Base-by-base conservation (phyloP, 306 rosid genomes). In the Trifolium dubium region DNA sequence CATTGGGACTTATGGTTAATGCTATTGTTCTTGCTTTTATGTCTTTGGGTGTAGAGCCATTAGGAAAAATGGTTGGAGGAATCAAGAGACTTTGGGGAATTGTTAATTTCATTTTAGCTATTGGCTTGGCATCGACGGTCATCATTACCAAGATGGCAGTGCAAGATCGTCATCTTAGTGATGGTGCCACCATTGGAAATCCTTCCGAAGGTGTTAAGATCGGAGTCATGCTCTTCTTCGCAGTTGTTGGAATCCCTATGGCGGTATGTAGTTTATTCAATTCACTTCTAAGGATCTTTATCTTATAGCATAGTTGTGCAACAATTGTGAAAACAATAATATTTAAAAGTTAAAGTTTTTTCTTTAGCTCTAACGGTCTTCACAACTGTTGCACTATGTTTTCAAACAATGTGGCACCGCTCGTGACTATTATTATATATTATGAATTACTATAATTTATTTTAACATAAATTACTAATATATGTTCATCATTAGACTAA, bases 201-300 rank as follows among this genome's bases (percentile, higher is more conserved):
- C 78, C 78, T 44, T 83, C 96, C 0, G 1, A 14, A 0, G 78
- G 72, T 0, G 18, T 92, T 0, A 81, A 55, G 43, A 84, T 62
- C 0, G 86, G 89, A 0, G 85, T 93, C 2, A 73, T 89, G 75
- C 29, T 85, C n/a, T 71, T 89, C 15, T 89, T 92, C 8, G 76
- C 83, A 0, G 72, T 81, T 3, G 73, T 92, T 54, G 98, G 98
- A 1, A 46, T 92, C 4, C 96, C 98, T 5, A 83, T 72, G 0
- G 88, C 97, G 75, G 97, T 92, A 23, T 2, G 64, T 43, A 28
- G 8, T 43, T 43, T 43, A 43, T 43, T 43, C 49, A 43, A 43
- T 43, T 12, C 12, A 3, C 5, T 43, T 43, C 10, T 43, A 43
- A 12, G 4, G 47, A 10, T 41, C 47, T 2, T 3, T 13, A 11